Conservation (phyloP, 768 basidiomycete genomes). For the Astraeus odoratus region DNA sequence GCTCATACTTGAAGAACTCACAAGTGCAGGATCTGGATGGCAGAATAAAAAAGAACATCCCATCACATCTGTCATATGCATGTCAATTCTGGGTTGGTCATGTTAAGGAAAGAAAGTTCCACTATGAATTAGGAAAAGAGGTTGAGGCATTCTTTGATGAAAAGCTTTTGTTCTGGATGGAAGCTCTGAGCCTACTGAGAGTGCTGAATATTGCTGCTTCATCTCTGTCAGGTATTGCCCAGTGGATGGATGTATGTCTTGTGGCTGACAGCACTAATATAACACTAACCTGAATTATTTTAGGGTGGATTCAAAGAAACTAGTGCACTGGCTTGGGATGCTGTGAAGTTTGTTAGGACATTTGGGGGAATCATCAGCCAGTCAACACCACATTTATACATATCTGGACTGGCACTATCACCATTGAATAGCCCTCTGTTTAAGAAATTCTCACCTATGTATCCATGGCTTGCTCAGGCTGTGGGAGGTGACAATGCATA, state of each 20-base stretch:
- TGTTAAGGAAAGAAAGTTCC: background rate
- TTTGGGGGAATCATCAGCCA: background rate
- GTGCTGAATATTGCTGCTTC: too few relatives aligned
- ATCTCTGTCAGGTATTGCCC: too few relatives aligned
- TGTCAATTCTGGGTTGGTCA: background rate
- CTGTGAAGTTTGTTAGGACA: background rate
- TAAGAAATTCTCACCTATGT: background rate
- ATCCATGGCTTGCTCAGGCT: background rate
- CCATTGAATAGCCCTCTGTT: background rate
- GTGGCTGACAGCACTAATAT: too few relatives aligned
- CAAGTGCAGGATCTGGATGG: constrained; percentile 11
- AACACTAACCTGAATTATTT: too few relatives aligned
- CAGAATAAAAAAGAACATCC: background rate
- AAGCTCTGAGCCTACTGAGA: too few relatives aligned
- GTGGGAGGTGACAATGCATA: background rate
- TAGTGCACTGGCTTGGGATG: background rate
- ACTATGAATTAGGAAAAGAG: background rate
- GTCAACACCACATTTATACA: background rate
- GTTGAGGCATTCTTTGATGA: too few relatives aligned
- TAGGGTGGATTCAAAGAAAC: too few relatives aligned
- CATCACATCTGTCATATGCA: background rate
- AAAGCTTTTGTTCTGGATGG: too few relatives aligned
- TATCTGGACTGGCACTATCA: background rate
- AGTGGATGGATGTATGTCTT: too few relatives aligned
- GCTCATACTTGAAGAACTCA: constrained; percentile 20